A percentile compares a stretch with the other conserved stretches of the same genome.
These are phyloP conservation scores for Salix viminalis DNA, from an alignment of 345 rosid genomes.

Conservation along the genomic window DNA sequence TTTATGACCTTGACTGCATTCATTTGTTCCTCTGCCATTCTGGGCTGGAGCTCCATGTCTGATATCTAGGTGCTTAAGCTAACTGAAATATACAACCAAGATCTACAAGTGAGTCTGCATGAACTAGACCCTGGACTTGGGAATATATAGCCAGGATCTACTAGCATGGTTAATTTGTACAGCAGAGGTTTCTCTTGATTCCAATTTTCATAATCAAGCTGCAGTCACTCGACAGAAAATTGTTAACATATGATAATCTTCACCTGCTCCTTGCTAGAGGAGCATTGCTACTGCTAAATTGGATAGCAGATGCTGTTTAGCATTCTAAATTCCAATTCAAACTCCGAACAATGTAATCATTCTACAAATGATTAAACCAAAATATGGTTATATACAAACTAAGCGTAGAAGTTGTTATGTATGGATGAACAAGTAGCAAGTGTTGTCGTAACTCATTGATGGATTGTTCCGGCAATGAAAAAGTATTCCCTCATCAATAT, in stretches of 20 bases:
- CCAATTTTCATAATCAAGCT: not conserved
- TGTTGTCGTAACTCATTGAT: not conserved
- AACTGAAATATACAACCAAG: not conserved
- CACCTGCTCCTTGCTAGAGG: not conserved
- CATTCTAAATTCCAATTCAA: not conserved
- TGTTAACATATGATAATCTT: not conserved
- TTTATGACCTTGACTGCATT: not conserved
- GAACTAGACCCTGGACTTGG: not conserved
- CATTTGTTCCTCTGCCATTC: not conserved
- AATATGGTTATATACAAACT: not conserved
- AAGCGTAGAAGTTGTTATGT: not conserved
- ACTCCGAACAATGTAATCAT: not conserved
- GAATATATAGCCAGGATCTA: not conserved
- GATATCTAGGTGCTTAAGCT: not conserved
- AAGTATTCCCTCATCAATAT: not conserved
- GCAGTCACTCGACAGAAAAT: not conserved
- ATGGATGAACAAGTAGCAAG: not conserved
- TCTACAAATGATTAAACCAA: not conserved
- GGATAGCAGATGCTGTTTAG: not conserved
- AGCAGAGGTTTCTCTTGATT: not conserved
- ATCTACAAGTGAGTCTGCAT: not conserved
- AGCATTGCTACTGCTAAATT: not conserved
- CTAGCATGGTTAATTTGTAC: not conserved
- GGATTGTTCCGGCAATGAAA: not conserved
- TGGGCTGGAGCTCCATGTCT: not conserved